Evolutionary conservation across 192 early-diverging fungal species (phyloP).

Genomic region (Jimgerdemannia flammicorona): DNA sequence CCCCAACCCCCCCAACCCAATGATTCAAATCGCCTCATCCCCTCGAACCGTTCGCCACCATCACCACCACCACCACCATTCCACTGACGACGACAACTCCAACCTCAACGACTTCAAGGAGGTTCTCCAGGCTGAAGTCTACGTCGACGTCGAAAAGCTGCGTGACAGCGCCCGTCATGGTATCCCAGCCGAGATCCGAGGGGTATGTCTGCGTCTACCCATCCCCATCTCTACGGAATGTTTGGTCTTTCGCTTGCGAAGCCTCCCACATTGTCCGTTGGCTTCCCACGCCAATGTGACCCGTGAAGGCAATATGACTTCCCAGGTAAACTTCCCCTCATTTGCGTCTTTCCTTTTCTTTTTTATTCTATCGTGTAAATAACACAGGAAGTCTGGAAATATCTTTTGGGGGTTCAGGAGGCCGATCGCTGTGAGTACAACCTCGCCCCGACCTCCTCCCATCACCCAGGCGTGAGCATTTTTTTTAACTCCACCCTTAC

Average conservation of each 20-base stretch:
- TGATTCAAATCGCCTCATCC: not conserved
- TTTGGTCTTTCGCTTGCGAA: not conserved
- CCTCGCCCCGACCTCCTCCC: conserved; percentile 1
- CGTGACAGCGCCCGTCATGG: conserved; percentile 73
- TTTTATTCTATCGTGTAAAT: conserved; percentile 4
- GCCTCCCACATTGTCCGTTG: not conserved
- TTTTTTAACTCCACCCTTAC: not conserved
- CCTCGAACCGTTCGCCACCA: not conserved
- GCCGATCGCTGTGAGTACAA: conserved; percentile 69
- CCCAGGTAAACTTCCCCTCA: conserved; percentile 31
- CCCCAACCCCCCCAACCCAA: not conserved
- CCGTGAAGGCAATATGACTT: conserved; percentile 1
- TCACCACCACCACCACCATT: not conserved
- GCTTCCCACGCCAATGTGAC: not conserved
- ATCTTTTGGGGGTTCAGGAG: conserved; percentile 76
- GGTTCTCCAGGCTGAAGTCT: conserved; percentile 75
- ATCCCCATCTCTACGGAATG: not conserved
- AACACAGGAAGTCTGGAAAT: conserved; percentile 81
- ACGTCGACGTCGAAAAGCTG: conserved; percentile 79
- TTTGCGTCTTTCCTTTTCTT: not conserved
- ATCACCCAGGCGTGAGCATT: conserved; percentile 4
- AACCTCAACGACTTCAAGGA: conserved; percentile 68
- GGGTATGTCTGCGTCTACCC: conserved; percentile 29
- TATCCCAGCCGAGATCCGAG: conserved; percentile 75
- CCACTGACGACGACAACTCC: conserved; percentile 23